Evolutionary conservation across 768 basidiomycete genomes (phyloP).

Genomic region (Boletus vermiculosoides): DNA sequence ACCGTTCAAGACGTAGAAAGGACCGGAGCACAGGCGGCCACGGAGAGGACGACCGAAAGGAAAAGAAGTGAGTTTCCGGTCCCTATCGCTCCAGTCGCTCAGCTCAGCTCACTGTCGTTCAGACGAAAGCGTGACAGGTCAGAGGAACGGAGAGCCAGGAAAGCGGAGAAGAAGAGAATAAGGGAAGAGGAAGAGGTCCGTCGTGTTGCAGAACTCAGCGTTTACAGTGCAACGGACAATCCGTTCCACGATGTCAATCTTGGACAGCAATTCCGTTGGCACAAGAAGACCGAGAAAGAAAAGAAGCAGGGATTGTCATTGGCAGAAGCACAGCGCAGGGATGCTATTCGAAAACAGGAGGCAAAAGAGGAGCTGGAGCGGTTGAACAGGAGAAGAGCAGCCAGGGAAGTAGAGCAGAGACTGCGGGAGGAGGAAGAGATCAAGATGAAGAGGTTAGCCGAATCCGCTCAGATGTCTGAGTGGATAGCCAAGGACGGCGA

Average conservation of each 20-base stretch:
- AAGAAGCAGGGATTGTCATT: constrained; percentile 78
- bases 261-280: constrained; percentile 96
- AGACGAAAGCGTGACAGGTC: constrained; percentile 86
- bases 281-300: constrained; percentile 98
- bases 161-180: constrained; percentile 81
- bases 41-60: constrained; percentile 35
- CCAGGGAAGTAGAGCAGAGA: constrained; percentile 85
- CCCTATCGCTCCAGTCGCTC: background rate
- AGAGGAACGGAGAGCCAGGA: constrained; percentile 81
- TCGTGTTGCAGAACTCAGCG: constrained; percentile 89
- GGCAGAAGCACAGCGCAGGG: constrained; percentile 76
- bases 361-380: constrained; percentile 95
- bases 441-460: constrained; percentile 82
- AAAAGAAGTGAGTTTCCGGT: constrained; percentile 46
- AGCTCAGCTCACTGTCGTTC: constrained; percentile 10
- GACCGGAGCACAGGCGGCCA: constrained; percentile 21
- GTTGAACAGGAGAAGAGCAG: constrained; percentile 85
- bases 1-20: constrained; percentile 29
- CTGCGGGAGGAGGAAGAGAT: constrained; percentile 92
- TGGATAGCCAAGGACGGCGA: constrained; percentile 98
- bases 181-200: constrained; percentile 89
- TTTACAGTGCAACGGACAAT: constrained; percentile 96
- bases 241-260: constrained; percentile 98
- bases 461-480: constrained; percentile 96
- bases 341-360: constrained; percentile 79